Base-by-base conservation (phyloP, 208 protist genomes). In the Herpetomonas tarakana region DNA sequence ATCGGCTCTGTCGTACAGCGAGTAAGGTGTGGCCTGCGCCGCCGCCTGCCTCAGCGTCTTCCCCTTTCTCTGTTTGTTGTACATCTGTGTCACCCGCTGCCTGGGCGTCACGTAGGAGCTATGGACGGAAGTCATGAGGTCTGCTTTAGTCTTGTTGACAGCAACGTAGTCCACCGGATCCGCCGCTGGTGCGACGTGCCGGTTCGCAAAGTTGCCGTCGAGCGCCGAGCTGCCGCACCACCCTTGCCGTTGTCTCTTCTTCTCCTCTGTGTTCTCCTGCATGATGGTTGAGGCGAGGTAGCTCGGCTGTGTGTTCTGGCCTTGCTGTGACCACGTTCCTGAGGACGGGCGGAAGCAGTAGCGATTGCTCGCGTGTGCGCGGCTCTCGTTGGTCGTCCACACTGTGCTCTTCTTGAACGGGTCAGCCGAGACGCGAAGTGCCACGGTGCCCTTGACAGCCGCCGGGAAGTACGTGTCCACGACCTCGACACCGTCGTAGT, bases 401-500 rank as follows among this genome's bases (percentile, higher is more conserved):
- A 78, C 47, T 0, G 30, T 69, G 27, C 21, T 25, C 1, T 21
- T 71, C 75, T 57, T 66, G 2, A 63, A 31, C 18, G 74, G 73
- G 28, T 69, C 19, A 35, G 52, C 45, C 2, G 65, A 30, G 16
- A 47, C 58, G 14, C 50, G 73, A 19, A 61, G 31, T 2, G 69
- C 65, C 41, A 62, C 61, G 3, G 76, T 76, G 9, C 76, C 71
- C 26, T 71, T 72, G 31, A 88, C 58, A 3, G 56, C 69, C n/a
- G 74, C 75, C 0, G 86, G 85, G 47, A 92, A 92, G 65, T 86
- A 58, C 18, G 52, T 81, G 4, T 24, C 1, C 4, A 76, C 62
- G 18, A 86, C 63, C n/a, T 91, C 78, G 1, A 86, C 84, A 28
- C 77, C 84, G 51, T 82, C 71, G 74, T 83, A 88, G 22, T 65